Conservation (phyloP, 176 grass and related monocot species). For the Themeda triandra region DNA sequence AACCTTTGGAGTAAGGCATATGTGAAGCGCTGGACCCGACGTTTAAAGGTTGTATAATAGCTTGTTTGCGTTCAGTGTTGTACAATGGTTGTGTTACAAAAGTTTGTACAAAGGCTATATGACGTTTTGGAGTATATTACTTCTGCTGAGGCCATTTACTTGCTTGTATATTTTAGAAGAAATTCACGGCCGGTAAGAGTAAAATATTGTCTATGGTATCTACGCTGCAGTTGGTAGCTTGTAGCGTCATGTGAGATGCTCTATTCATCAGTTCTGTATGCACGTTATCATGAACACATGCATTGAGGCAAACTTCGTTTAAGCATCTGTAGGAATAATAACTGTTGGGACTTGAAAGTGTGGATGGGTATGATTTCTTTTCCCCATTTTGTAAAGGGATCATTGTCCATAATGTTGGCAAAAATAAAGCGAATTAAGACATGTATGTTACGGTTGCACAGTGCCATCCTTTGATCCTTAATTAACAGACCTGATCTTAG, state of each 20-base stretch:
- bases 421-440: no score
- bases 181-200: not conserved
- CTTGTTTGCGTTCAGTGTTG: not conserved
- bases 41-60: not conserved
- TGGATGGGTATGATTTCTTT: no score
- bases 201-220: not conserved
- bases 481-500: no score
- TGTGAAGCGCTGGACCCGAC: not conserved
- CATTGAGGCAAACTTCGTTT: no score
- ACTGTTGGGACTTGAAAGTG: no score
- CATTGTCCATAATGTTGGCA: no score
- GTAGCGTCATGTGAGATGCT: not conserved
- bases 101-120: not conserved
- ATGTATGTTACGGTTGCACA: no score
- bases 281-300: not conserved
- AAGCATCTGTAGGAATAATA: no score
- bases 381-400: no score
- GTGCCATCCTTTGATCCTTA: no score
- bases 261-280: not conserved
- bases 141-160: not conserved
- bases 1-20: not conserved
- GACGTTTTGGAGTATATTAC: not conserved
- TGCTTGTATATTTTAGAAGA: not conserved
- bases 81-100: not conserved
- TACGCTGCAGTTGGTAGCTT: not conserved